Base-by-base conservation (phyloP, 2,329 filamentous ascomycete species). In the Nemania sp. region DNA sequence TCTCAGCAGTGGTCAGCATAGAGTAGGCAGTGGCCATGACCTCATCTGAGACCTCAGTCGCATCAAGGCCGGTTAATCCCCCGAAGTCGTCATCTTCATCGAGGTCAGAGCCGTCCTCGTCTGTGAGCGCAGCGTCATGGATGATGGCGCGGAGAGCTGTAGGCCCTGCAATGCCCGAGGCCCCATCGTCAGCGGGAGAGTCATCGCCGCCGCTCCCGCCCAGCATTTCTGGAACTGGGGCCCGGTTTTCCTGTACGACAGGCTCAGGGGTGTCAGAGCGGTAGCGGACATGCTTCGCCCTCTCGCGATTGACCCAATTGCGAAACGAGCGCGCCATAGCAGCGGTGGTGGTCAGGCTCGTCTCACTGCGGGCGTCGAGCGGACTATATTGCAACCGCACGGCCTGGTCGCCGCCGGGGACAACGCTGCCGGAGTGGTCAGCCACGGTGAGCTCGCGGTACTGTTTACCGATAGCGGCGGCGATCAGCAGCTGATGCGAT, bases 401-500 rank as follows among this genome's bases (percentile, higher is more conserved):
- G 13, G 21, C 34, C 5, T 43, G 47, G 37, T 65, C 53, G 17
- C 60, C 53, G 34, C 59, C 56, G 5, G 46, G 18, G 25, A 63
- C 53, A 29, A 58, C 21, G 25, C 49, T 46, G 40, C 62, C 60
- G 7, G 60, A 40, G 9, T 52, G 55, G 10, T 57, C 60, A 13
- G 64, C 63, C 42, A 43, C 29, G 20, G 48, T 63, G 13, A 54
- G 51, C 54, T 65, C 64, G 37, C 63, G 67, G 51, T 59, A 65
- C 53, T 67, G 65, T 39, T 66, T 40, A 42, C 63, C 58, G 13
- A 67, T 59, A 20, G 66, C 63, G 20, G 68, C 66, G 46, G 67
- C 65, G 13, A 66, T 25, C 29, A 69, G 62, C 5, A 71, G 43
- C 51, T 70, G 68, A 11, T 60, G 42, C 35, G 64, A 65, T 21